Evolutionary conservation across 306 rosid genomes (phyloP), one percentile per base, ranked within the genome.

Genomic region (Lotus japonicus): DNA sequence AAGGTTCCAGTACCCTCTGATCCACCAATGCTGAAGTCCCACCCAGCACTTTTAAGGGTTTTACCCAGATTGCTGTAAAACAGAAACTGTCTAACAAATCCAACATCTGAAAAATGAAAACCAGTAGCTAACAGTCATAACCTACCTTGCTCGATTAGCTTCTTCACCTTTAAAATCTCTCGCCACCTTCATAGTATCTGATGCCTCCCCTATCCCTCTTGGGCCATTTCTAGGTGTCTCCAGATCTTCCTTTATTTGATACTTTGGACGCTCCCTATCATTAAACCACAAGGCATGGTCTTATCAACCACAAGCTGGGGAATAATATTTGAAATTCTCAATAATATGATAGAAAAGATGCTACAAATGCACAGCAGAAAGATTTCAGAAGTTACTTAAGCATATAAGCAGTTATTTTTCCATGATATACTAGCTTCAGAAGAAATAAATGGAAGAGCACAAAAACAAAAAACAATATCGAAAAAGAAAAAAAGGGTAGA

Each of bases 21-120:
- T 35, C 87, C 95, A 69, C 84, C 86, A 79, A 89, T 88, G 78
- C 88, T 89, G 75, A 95, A 95, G 91, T 95, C 99, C 99, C 99
- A 95, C 78, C 90, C 99, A 73, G 88, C 80, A 84, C 86, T 87
- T 84, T 81, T 95, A 48, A 59, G 36, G 64, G 82, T 77, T 84
- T 77, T 86, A 78, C 80, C 92, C 86, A 82, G 97, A 76, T 84
- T 84, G 71, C 99, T 91, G 91, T 81, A 86, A 78, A 81, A 74
- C 18, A 68, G 64, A 74, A 72, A 49, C 38, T 41, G 68, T 71
- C 48, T 36, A 66, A 74, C 76, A 74, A 71, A 38, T 64, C 66
- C 81, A 73, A 54, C 13, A 18, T 51, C 21, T 6, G 26, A 72
- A 72, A 77, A 3, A 60, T 26, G 31, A 58, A 57, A 76, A 54